Evolutionary conservation across 345 rosid species (phyloP).

Genomic region (Boechera stricta): DNA sequence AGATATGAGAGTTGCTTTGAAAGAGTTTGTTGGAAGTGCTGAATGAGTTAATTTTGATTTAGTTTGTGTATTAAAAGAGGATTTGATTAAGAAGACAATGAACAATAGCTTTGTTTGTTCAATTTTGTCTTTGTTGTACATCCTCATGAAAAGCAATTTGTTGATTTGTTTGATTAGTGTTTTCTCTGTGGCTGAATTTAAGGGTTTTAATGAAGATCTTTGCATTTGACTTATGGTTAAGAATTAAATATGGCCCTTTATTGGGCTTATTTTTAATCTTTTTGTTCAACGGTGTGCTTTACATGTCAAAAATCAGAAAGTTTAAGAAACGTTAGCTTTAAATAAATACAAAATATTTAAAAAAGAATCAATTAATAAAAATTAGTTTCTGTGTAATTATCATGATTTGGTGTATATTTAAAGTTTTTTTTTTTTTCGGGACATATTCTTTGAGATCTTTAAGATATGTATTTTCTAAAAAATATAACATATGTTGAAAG

Average conservation of each 20-base stretch:
- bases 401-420: background rate
- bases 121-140: conserved; percentile 4
- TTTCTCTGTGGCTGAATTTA: background rate
- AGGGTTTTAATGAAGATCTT: background rate
- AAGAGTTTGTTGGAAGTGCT: conserved; percentile 45
- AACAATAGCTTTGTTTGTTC: conserved; percentile 44
- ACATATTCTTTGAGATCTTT: background rate
- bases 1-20: conserved; percentile 81
- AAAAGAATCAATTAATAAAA: too few relatives aligned
- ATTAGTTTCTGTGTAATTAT: too few relatives aligned
- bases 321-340: too few relatives aligned
- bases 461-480: background rate
- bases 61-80: conserved; percentile 30
- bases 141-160: conserved; percentile 26
- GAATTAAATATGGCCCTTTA: background rate
- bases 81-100: conserved; percentile 26
- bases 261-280: background rate
- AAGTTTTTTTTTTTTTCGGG: background rate
- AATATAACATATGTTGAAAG: background rate
- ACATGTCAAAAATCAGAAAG: too few relatives aligned
- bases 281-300: background rate
- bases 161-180: conserved; percentile 19
- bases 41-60: background rate
- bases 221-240: background rate
- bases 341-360: too few relatives aligned